Percentiles rank a stretch among this genome's conserved stretches.
phyloP scores from a whole-genome alignment of 192 early-diverging fungal species.

The Umbelopsis isabellina region DNA sequence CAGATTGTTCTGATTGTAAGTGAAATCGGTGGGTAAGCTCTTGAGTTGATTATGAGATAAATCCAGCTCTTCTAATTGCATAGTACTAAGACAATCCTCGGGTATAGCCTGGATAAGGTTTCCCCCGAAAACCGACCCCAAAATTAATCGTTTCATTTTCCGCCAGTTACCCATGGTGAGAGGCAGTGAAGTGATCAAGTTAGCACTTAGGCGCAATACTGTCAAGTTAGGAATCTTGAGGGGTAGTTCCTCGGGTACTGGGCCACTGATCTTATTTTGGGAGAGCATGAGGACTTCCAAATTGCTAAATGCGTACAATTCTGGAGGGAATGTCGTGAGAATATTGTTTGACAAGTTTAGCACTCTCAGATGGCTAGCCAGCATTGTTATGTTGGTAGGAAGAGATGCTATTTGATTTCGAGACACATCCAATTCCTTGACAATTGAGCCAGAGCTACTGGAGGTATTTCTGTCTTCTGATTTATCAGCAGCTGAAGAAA shows the following conservation, averaged over 20 bases:
- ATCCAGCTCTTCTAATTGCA: constrained; percentile 54
- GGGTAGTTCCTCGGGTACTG: constrained; percentile 43
- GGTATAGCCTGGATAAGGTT: constrained; percentile 47
- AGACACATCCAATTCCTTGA: constrained; percentile 55
- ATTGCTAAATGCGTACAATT: constrained; percentile 45
- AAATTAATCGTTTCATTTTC: constrained; percentile 45
- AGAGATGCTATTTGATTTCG: constrained; percentile 49
- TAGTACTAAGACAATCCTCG: constrained; percentile 41
- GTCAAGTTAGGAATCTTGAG: constrained; percentile 42
- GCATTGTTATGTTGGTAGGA: constrained; percentile 41
- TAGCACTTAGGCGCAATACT: constrained; percentile 45
- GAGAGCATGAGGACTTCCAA: constrained; percentile 52
- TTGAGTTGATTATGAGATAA: constrained; percentile 53
- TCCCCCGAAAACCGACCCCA: constrained; percentile 59
- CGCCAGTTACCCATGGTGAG: constrained; percentile 37
- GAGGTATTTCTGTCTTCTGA: not conserved
- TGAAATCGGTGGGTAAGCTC: constrained; percentile 44
- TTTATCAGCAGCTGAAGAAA: not conserved
- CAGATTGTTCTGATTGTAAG: constrained; percentile 22
- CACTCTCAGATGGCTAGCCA: constrained; percentile 36
- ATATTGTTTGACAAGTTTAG: constrained; percentile 53
- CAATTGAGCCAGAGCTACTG: constrained; percentile 34
- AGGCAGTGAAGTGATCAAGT: constrained; percentile 46
- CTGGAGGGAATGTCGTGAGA: constrained; percentile 49
- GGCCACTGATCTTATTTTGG: constrained; percentile 51